Conservation (phyloP, 768 basidiomycete species). For the Butyriboletus loyo region DNA sequence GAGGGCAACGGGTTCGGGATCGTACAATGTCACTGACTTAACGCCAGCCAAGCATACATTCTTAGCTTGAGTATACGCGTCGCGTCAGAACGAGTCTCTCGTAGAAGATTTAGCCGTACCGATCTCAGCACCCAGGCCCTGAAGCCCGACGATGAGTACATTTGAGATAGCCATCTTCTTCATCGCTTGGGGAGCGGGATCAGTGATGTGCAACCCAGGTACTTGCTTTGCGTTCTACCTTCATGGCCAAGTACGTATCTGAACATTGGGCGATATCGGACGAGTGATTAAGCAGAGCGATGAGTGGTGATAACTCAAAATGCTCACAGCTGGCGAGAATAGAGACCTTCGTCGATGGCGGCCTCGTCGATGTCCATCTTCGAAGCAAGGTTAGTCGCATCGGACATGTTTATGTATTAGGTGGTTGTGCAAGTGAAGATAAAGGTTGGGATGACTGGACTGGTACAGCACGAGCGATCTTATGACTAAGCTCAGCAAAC, state of each 20-base stretch:
- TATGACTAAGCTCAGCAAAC: slow-evolving; percentile 22
- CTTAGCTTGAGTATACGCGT: slow-evolving; percentile 56
- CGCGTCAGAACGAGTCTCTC: slow-evolving; percentile 7
- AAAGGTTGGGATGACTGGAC: slow-evolving; percentile 3
- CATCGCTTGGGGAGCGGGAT: slow-evolving; percentile 70
- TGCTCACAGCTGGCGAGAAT: slow-evolving; percentile 88
- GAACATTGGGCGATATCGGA: slow-evolving; percentile 16
- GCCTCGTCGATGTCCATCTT: slow-evolving; percentile 87
- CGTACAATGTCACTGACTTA: slow-evolving; percentile 93
- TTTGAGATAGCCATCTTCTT: slow-evolving; percentile 98
- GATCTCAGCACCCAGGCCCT: slow-evolving; percentile 94
- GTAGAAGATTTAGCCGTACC: slow-evolving; percentile 44
- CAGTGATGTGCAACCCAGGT: slow-evolving; percentile 8
- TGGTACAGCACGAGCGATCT: not conserved
- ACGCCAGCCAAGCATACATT: slow-evolving; percentile 94
- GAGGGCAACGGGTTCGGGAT: slow-evolving; percentile 84
- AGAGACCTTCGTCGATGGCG: slow-evolving; percentile 89
- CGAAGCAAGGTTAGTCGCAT: slow-evolving; percentile 32
- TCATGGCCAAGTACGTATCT: slow-evolving; percentile 97
- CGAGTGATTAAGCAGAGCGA: slow-evolving; percentile 14
- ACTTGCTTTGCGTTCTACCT: slow-evolving; percentile 46
- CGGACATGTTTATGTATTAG: slow-evolving; percentile 32
- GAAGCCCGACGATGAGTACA: slow-evolving; percentile 87
- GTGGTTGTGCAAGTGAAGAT: slow-evolving; percentile 1
- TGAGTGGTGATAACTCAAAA: slow-evolving; percentile 11